Conservation (phyloP, 2,329 filamentous ascomycete species). For the Didymella pinodella region DNA sequence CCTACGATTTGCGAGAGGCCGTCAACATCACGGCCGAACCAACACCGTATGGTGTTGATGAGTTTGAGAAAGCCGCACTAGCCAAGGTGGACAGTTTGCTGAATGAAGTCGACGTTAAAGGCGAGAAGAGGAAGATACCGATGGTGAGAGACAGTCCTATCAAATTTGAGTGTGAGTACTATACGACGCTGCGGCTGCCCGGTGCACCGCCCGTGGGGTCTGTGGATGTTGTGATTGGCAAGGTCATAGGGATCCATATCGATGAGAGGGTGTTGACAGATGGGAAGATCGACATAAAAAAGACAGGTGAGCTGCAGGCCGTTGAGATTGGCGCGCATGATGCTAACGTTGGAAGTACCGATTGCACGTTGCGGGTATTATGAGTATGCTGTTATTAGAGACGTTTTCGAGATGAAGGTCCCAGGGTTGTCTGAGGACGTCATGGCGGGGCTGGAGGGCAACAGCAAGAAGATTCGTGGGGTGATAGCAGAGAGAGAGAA, state of each 20-base stretch:
- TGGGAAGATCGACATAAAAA: slow-evolving; percentile 63
- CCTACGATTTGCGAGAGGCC: slow-evolving; percentile 62
- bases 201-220: slow-evolving; percentile 66
- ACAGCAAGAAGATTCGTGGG: slow-evolving; percentile 32
- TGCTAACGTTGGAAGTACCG: slow-evolving; percentile 48
- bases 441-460: slow-evolving; percentile 42
- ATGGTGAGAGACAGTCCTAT: slow-evolving; percentile 66
- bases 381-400: slow-evolving; percentile 64
- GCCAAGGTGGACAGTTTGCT: slow-evolving; percentile 57
- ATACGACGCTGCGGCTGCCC: slow-evolving; percentile 63
- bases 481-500: slow-evolving; percentile 8
- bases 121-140: slow-evolving; percentile 53
- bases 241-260: slow-evolving; percentile 66
- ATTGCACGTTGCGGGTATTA: slow-evolving; percentile 69
- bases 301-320: slow-evolving; percentile 50
- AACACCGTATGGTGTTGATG: slow-evolving; percentile 60
- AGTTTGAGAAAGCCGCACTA: slow-evolving; percentile 61
- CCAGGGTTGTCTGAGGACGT: slow-evolving; percentile 49
- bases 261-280: slow-evolving; percentile 63
- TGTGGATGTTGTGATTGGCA: slow-evolving; percentile 66
- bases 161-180: slow-evolving; percentile 65
- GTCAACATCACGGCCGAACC: slow-evolving; percentile 65
- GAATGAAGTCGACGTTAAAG: slow-evolving; percentile 40
- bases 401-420: slow-evolving; percentile 67
- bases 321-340: too few species aligned